Evolutionary conservation across 2,329 filamentous ascomycete genomes (phyloP).

Genomic region (Hypocreales sp.): DNA sequence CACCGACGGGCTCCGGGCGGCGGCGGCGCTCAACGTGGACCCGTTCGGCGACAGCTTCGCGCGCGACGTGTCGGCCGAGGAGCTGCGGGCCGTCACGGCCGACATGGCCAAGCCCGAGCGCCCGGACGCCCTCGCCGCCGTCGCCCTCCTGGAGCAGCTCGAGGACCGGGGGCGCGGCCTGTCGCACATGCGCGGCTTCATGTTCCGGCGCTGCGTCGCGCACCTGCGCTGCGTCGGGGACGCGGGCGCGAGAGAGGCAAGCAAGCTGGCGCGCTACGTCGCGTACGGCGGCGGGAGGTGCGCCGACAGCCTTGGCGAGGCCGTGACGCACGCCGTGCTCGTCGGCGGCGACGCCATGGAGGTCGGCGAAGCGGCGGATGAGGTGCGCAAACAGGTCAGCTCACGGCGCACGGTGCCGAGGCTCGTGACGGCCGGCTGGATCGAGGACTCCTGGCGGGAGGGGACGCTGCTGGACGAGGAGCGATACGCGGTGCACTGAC

Average conservation of each 20-base stretch:
- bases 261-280: constrained; percentile 39
- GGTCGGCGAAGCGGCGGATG: constrained; percentile 19
- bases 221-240: constrained; percentile 19
- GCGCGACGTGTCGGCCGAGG: constrained; percentile 47
- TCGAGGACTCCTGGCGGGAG: constrained; percentile 68
- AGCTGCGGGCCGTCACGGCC: constrained; percentile 38
- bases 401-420: constrained; percentile 41
- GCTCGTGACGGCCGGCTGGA: constrained; percentile 56
- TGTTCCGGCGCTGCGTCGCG: constrained; percentile 34
- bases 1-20: constrained; percentile 35
- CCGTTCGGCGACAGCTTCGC: constrained; percentile 71
- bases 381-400: constrained; percentile 31
- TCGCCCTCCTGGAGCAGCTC: constrained; percentile 36
- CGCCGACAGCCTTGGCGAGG: constrained; percentile 27
- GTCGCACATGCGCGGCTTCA: constrained; percentile 29
- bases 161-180: constrained; percentile 39
- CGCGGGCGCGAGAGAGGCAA: constrained; percentile 16
- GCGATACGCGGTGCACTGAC: constrained; percentile 22
- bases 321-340: constrained; percentile 59
- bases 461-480: constrained; percentile 71
- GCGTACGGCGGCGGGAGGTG: constrained; percentile 54
- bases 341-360: constrained; percentile 23
- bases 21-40: constrained; percentile 52
- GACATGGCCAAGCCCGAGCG: constrained; percentile 34
- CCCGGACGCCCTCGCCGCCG: constrained; percentile 23